Evolutionary conservation across 2,329 filamentous ascomycete species (phyloP).

Genomic region (Gyromitra esculenta): DNA sequence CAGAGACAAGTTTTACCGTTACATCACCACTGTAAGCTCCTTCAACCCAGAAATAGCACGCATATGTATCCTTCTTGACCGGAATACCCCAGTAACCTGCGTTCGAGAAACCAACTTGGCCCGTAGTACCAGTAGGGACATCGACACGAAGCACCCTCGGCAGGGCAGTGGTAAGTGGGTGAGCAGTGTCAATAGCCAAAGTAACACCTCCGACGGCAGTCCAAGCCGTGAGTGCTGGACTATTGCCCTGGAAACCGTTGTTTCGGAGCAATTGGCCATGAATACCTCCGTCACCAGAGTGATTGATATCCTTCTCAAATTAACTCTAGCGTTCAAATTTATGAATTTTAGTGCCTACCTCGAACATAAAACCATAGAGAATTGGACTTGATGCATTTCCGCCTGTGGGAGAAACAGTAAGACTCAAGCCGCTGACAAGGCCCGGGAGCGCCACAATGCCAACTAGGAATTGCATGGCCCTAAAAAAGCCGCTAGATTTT

Average conservation of each 20-base stretch:
- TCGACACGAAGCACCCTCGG: constrained; percentile 65
- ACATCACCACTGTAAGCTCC: constrained; percentile 65
- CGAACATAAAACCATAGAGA: constrained; percentile 61
- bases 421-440: constrained; percentile 22
- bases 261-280: constrained; percentile 77
- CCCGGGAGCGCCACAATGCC: constrained; percentile 23
- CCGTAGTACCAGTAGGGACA: constrained; percentile 52
- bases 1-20: constrained; percentile 64
- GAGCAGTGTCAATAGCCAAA: constrained; percentile 63
- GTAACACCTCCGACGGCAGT: constrained; percentile 63
- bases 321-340: neutral
- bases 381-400: constrained; percentile 59
- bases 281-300: constrained; percentile 76
- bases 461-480: constrained; percentile 17
- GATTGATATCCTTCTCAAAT: constrained; percentile 69
- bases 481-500: neutral
- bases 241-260: constrained; percentile 71
- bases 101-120: constrained; percentile 63
- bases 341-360: constrained; percentile 56
- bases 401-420: constrained; percentile 57
- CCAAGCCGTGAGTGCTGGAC: constrained; percentile 62
- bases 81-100: constrained; percentile 69
- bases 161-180: constrained; percentile 60
- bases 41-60: constrained; percentile 66
- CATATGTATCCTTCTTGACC: constrained; percentile 62